Evolutionary conservation across 768 basidiomycete species (phyloP).

Genomic region (Kwoniella europaea): DNA sequence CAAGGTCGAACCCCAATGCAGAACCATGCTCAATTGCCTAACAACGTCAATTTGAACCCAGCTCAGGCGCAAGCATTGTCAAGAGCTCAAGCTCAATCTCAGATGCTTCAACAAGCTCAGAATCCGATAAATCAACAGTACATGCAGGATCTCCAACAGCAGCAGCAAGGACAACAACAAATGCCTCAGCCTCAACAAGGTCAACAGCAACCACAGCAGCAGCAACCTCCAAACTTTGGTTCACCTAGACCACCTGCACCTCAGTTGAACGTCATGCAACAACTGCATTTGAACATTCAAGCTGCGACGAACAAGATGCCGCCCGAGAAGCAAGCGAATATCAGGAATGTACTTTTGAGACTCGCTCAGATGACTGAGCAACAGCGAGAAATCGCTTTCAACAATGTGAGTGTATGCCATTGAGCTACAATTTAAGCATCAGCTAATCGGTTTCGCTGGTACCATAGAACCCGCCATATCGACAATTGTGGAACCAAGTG

Average conservation of each 20-base stretch:
- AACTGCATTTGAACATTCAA: conserved; percentile 12
- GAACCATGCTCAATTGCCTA: conserved; percentile 19
- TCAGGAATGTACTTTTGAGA: conserved; percentile 24
- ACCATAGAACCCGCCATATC: conserved; percentile 12
- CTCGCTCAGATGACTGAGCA: conserved; percentile 33
- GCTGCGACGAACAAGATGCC: conserved; percentile 20
- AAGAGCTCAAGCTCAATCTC: conserved; percentile 35
- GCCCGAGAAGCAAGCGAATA: conserved; percentile 21
- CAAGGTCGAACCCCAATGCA: conserved; percentile 21
- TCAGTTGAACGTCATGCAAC: conserved; percentile 18
- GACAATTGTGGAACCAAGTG: conserved; percentile 16
- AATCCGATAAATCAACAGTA: conserved; percentile 21
- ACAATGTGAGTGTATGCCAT: conserved; percentile 25
- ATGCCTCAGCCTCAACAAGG: conserved; percentile 12
- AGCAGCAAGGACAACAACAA: conserved; percentile 6
- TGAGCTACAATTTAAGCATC: not conserved
- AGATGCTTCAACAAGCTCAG: conserved; percentile 27
- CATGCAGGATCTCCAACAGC: conserved; percentile 26
- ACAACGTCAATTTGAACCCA: conserved; percentile 8
- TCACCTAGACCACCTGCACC: conserved; percentile 22
- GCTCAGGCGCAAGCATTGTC: conserved; percentile 17
- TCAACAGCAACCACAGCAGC: conserved; percentile 15
- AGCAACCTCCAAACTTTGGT: conserved; percentile 21
- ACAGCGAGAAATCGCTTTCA: conserved; percentile 27
- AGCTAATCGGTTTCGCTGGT: not conserved